Evolutionary conservation across 148 eudicot genomes (phyloP), one percentile per base, ranked within the genome.

Genomic region (Camellia japonica): DNA sequence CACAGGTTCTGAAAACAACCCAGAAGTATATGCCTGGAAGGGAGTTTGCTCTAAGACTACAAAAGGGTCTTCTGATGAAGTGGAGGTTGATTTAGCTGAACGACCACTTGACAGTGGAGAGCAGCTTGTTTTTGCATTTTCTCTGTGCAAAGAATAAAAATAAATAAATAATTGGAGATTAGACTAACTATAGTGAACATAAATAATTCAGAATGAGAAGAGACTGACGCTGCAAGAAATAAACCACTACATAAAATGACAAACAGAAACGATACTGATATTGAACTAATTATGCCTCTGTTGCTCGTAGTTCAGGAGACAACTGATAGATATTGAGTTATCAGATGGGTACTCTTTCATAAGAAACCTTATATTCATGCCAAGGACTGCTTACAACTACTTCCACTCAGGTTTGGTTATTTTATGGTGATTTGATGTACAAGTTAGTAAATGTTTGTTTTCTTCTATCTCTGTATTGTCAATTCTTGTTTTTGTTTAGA

Each of bases 1-100:
- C n/a, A 68, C 42, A 1, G 80, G 80, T 13, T 65, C 79, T 59
- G 79, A 75, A 71, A 80, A 80, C 60, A 77, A 52, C 83, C 86
- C 68, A 60, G 75, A 82, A 75, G 77, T 59, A 67, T 69, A 41
- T 76, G 74, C 41, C 66, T 59, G 83, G 64, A 80, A 76, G 41
- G 74, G 59, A 60, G 83, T 52, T 61, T 86, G 79, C 69, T 82
- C 87, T 76, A 87, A 82, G 67, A 89, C 68, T 49, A 61, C 71
- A 80, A 89, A 83, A 44, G 88, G 89, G 72, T 87, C 90, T 63
- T 84, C 89, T 51, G 73, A 81, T 47, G 82, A 68, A 60, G 67
- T 59, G 51, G 80, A 54, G 55, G 51, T 59, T 61, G 84, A 62
- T 51, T 78, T 79, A 76, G 82, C 64, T 30, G 86, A 81, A 49